A percentile compares a stretch with the other conserved stretches of the same genome.
phyloP scores from a whole-genome alignment of 306 rosid genomes.

The Dicorynia guianensis region DNA sequence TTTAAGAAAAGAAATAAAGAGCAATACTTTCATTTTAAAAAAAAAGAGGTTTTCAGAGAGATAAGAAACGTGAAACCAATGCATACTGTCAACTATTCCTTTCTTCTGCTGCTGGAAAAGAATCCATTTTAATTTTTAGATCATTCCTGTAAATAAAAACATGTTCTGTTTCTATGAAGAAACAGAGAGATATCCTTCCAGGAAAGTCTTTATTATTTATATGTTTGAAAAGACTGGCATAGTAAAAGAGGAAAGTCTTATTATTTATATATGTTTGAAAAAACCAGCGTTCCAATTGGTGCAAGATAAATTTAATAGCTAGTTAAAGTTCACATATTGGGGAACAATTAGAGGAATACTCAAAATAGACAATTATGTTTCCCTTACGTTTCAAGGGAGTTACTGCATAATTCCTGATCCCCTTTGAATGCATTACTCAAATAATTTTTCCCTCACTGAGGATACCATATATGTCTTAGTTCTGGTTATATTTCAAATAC shows the following conservation, averaged over 20 bases:
- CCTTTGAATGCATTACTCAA: not conserved
- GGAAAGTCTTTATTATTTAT: no score
- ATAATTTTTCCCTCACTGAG: not conserved
- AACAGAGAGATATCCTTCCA: no score
- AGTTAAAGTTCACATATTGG: not conserved
- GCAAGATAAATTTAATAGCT: not conserved
- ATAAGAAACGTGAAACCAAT: no score
- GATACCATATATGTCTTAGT: not conserved
- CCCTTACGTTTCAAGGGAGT: no score
- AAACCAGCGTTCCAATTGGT: not conserved
- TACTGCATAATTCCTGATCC: not conserved
- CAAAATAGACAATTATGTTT: constrained; percentile 11
- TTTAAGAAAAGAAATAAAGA: no score
- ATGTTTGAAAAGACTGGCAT: not conserved
- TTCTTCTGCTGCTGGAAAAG: no score
- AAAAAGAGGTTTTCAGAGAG: no score
- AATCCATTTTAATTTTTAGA: no score
- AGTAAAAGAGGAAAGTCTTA: not conserved
- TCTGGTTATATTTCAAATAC: not conserved
- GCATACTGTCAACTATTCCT: no score
- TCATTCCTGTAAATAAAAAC: no score
- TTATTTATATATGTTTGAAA: not conserved
- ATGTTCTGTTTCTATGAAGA: no score
- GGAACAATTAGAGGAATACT: not conserved
- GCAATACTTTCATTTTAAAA: no score